Evolutionary conservation across 2,329 filamentous ascomycete genomes (phyloP), one percentile per base, ranked within the genome.

Genomic region (Diplodia sapinea): DNA sequence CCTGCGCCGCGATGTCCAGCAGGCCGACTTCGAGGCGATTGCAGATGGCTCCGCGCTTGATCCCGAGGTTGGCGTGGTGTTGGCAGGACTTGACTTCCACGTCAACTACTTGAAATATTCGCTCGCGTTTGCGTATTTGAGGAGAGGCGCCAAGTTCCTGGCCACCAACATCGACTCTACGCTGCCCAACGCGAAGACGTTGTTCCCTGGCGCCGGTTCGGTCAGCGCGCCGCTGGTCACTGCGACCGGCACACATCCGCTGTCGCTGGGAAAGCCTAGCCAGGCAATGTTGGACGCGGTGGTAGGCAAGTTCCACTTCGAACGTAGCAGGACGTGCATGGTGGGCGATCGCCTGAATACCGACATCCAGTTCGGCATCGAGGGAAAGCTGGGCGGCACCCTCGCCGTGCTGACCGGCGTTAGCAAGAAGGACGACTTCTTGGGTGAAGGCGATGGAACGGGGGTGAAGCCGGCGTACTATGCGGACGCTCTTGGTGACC

Each of bases 201-300:
- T 99, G 71, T 98, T 99, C 80, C 93, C 95, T 1, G 95, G 95
- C 7, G 95, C 95, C 0, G 95, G 95, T 0, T 90, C 92, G 1
- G 89, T 92, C 70, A 89, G 90, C 61, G 88, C 92, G 31, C 92
- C 93, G 1, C 81, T 99, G 69, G 84, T 90, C 65, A 90, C 91
- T 70, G 81, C 82, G 4, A 81, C 80, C 20, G 85, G 85, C 3
- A 81, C 87, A 76, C 84, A 91, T 73, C 94, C 95, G 0, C 80
- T 93, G 38, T 89, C 92, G 3, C 82, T 98, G 50, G 95, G 95
- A 0, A 99, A 99, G 82, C 95, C 95, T 3, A 97, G 93, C 77
- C 93, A 97, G 82, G 94, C 94, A 4, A 99, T 99, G 95, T 97
- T 99, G 94, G 94, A 98, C 78, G 93, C 95, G 3, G 91, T 99